Evolutionary conservation across 2,329 filamentous ascomycete genomes (phyloP).

Genomic region (Diaporthe sp.): DNA sequence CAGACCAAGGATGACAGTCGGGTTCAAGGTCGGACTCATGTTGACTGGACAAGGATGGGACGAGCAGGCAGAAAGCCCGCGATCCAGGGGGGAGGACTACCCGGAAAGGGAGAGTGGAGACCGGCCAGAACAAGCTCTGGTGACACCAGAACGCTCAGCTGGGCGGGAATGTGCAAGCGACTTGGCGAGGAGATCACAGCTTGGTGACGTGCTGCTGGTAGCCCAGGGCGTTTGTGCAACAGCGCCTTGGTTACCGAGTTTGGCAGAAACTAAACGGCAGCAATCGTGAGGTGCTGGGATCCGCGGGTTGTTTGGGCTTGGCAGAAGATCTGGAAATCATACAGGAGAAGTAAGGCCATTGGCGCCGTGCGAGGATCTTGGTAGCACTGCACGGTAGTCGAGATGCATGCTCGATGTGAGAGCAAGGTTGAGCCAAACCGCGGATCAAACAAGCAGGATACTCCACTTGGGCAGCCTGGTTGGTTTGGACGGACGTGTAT

Average conservation of each 20-base stretch:
- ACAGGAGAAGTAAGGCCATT: slow-evolving; percentile 32
- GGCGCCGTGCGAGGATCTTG: neutral
- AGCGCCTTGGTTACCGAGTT: slow-evolving; percentile 19
- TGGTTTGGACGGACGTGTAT: neutral
- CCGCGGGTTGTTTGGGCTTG: slow-evolving; percentile 21
- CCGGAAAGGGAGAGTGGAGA: neutral
- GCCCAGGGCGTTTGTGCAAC: neutral
- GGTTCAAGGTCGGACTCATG: slow-evolving; percentile 13
- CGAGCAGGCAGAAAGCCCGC: slow-evolving; percentile 12
- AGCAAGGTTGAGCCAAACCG: slow-evolving; percentile 38
- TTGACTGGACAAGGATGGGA: slow-evolving; percentile 14
- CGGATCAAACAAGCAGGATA: slow-evolving; percentile 35
- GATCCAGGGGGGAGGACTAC: neutral
- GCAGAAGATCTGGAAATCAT: slow-evolving; percentile 32
- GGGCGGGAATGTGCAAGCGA: slow-evolving; percentile 25
- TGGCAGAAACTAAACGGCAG: slow-evolving; percentile 31
- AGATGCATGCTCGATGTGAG: slow-evolving; percentile 23
- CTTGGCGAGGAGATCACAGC: slow-evolving; percentile 23
- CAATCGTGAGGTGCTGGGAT: neutral
- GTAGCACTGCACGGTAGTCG: slow-evolving; percentile 27
- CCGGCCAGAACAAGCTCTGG: neutral
- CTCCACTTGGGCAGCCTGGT: neutral
- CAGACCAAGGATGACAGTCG: slow-evolving; percentile 26
- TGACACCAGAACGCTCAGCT: neutral
- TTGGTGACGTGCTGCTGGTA: slow-evolving; percentile 18